A percentile compares a stretch with the other conserved stretches of the same genome.
These are phyloP conservation scores for Colletotrichum liaoningense DNA, from an alignment of 2,329 filamentous ascomycete species.

Conservation along the genomic window DNA sequence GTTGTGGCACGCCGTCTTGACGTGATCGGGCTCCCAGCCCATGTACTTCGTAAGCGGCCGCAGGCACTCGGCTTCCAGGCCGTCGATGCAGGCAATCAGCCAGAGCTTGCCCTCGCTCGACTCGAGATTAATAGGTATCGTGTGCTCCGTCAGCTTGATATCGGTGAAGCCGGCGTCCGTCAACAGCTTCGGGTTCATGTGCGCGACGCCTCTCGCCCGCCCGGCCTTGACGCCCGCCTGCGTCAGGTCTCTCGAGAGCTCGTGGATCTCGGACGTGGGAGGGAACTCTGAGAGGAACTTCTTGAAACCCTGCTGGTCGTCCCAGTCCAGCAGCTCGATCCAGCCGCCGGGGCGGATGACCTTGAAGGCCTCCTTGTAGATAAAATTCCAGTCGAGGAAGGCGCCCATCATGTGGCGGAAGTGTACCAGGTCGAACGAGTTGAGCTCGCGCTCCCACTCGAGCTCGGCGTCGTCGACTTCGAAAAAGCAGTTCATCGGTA, in stretches of 20 bases:
- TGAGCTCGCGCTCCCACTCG: slow-evolving; percentile 65
- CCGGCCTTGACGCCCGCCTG: slow-evolving; percentile 58
- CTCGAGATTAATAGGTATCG: slow-evolving; percentile 59
- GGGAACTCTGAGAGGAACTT: slow-evolving; percentile 55
- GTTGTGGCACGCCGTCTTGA: slow-evolving; percentile 58
- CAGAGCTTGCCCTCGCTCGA: slow-evolving; percentile 63
- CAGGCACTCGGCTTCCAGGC: slow-evolving; percentile 60
- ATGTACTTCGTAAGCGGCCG: slow-evolving; percentile 64
- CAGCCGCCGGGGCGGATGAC: slow-evolving; percentile 68
- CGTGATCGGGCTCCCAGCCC: slow-evolving; percentile 62
- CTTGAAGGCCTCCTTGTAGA: slow-evolving; percentile 64
- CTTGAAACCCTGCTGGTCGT: slow-evolving; percentile 50
- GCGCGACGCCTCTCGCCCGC: slow-evolving; percentile 55
- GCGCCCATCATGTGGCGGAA: slow-evolving; percentile 66
- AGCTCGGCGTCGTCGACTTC: slow-evolving; percentile 69
- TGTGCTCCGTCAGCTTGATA: slow-evolving; percentile 58
- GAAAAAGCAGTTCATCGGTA: slow-evolving; percentile 69
- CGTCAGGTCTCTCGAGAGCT: slow-evolving; percentile 53
- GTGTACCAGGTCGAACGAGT: slow-evolving; percentile 68
- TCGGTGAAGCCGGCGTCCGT: slow-evolving; percentile 64
- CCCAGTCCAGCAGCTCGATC: slow-evolving; percentile 67
- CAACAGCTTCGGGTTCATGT: slow-evolving; percentile 58
- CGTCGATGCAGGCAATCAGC: slow-evolving; percentile 63
- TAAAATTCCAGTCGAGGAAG: slow-evolving; percentile 65
- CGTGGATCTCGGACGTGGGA: slow-evolving; percentile 56